Conservation (phyloP, 2,329 filamentous ascomycete species). For the Calonectria crousiana region DNA sequence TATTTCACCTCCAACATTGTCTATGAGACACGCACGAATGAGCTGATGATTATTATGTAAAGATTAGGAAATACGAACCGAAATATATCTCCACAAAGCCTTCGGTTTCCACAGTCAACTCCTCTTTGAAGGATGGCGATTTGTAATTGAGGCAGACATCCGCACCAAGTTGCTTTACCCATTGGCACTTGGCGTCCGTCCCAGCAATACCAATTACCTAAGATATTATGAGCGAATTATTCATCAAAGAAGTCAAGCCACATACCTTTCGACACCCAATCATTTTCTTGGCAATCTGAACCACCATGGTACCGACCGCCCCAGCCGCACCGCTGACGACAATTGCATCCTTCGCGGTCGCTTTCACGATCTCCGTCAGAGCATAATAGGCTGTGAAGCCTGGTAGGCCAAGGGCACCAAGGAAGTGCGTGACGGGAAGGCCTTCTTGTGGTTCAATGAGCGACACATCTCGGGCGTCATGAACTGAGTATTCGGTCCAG, state of each 20-base stretch:
- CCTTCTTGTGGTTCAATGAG: not conserved
- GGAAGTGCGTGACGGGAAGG: not conserved
- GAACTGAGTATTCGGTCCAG: not conserved
- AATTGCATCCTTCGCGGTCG: not conserved
- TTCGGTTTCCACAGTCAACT: not conserved
- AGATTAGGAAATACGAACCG: not conserved
- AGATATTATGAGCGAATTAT: not conserved
- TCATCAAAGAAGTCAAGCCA: not conserved
- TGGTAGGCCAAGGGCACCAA: not conserved
- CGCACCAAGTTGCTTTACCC: not conserved
- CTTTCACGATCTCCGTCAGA: not conserved
- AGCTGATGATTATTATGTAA: fast-evolving
- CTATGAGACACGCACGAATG: not conserved
- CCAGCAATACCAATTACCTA: not conserved
- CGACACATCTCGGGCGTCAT: not conserved
- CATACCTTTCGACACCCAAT: not conserved
- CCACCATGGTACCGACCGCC: not conserved
- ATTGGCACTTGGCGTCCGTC: not conserved
- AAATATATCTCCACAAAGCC: not conserved
- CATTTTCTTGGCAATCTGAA: not conserved
- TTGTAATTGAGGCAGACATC: not conserved
- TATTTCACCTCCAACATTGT: not conserved
- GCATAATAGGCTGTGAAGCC: not conserved
- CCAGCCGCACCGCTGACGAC: not conserved
- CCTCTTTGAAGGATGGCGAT: not conserved